Evolutionary conservation across 176 grass and related monocot species (phyloP).

Genomic region (Rhynchospora breviuscula): DNA sequence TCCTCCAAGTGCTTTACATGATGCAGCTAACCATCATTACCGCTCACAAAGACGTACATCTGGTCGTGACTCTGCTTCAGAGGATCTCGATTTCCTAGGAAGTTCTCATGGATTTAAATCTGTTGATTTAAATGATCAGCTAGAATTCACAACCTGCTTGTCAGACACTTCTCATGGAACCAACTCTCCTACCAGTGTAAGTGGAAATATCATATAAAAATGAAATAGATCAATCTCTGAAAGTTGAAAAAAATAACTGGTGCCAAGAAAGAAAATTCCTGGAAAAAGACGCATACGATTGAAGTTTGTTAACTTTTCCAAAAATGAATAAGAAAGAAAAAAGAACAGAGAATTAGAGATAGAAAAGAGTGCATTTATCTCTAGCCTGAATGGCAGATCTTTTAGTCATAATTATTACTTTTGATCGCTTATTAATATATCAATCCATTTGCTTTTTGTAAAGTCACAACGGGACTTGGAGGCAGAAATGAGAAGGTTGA

Average conservation of each 20-base stretch:
- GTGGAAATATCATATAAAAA: constrained; percentile 10
- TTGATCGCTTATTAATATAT: not conserved
- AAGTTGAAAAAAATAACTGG: not conserved
- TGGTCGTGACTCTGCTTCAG: constrained; percentile 35
- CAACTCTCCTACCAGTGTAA: constrained; percentile 41
- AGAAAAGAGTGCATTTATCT: not conserved
- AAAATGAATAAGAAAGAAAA: not conserved
- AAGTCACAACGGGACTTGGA: constrained; percentile 53
- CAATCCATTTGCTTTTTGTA: not conserved
- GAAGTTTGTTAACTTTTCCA: not conserved
- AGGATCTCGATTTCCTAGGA: constrained; percentile 52
- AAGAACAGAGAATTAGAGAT: not conserved
- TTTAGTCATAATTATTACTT: not conserved
- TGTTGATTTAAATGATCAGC: constrained; percentile 52
- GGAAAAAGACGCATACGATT: not conserved
- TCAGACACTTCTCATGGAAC: constrained; percentile 30
- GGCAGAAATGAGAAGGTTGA: constrained; percentile 72
- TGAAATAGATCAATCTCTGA: not conserved
- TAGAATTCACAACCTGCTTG: constrained; percentile 24
- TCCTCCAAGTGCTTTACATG: constrained; percentile 6
- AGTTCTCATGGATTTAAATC: constrained; percentile 36
- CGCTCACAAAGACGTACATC: constrained; percentile 15
- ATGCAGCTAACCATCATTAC: constrained; percentile 15
- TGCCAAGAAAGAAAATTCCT: not conserved
- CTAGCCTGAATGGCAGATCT: not conserved